Base-by-base conservation (phyloP, 805 yeast genomes). In the Myxozyma vanderwaltii region DNA sequence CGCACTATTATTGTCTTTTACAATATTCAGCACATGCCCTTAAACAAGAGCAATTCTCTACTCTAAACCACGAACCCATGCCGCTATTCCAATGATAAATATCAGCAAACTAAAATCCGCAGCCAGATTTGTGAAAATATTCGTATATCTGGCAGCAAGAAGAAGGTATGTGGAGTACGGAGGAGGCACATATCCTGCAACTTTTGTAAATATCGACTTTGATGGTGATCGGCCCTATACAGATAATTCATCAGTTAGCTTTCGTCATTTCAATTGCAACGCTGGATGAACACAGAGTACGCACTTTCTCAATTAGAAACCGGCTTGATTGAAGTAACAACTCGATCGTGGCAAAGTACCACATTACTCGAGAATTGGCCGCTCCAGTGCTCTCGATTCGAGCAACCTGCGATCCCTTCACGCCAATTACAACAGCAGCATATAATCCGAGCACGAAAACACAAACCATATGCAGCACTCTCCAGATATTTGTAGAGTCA, bases 161-260 rank as follows among this genome's bases (percentile, higher is more conserved):
- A 52, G 29, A 27, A 65, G 51, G 41, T 65, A 65, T 5, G 57
- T 38, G 19, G 68, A 63, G 52, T 65, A 65, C 2, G 68, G 68
- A 21, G 64, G 53, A 7, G 68, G 68, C n/a, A 65, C 23, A 36
- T 49, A 65, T 1, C 40, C 49, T 8, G 67, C 63, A 29, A 65
- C 36, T 35, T 64, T 56, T 4, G 66, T 53, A 38, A 64, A 56
- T n/a, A 58, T 65, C 33, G 68, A 63, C 45, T 53, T 58, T 36
- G 67, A 48, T n/a, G 68, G 67, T 10, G 68, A 51, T 6, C 63
- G 67, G 24, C 68, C 68, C 62, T 59, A 23, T 6, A 35, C n/a
- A 21, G 39, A 17, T 1, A n/a, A 29, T 17, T 23, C 19, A 27
- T 26, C 19, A 54, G 19, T 15, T 31, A 17, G 23, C 19, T n/a